These are phyloP conservation scores for Podaxis pistillaris DNA, from an alignment of 768 basidiomycete genomes.

Conservation along the genomic window DNA sequence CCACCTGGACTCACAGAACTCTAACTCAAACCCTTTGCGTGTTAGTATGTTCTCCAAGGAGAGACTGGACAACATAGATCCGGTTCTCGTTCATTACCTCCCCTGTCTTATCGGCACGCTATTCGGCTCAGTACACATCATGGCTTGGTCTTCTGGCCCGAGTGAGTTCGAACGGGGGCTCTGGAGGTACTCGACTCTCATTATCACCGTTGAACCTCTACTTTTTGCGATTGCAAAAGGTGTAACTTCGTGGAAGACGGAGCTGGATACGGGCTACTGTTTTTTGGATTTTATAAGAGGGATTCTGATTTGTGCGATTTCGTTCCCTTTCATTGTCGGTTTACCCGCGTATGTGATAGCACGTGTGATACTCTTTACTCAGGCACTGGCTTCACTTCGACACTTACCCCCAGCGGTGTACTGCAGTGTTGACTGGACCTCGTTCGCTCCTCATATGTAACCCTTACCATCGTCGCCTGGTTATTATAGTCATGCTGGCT, in stretches of 20 bases:
- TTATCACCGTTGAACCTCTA: constrained; percentile 1
- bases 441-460: not conserved
- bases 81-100: not conserved
- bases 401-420: not conserved
- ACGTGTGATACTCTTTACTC: not conserved
- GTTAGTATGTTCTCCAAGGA: constrained; percentile 3
- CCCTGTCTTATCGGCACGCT: not conserved
- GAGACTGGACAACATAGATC: not conserved
- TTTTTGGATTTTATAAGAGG: not conserved
- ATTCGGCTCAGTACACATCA: constrained; percentile 3
- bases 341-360: constrained; percentile 2
- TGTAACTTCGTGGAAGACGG: not conserved
- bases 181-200: constrained; percentile 1
- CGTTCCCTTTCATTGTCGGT: constrained; percentile 5
- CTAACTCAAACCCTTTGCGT: not conserved
- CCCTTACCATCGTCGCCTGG: not conserved
- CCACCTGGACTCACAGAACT: not conserved
- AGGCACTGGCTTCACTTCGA: not conserved
- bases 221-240: not conserved
- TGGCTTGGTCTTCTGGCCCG: constrained; percentile 1
- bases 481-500: not conserved
- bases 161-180: not conserved
- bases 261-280: not conserved
- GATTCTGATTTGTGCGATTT: not conserved
- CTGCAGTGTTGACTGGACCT: not conserved